Conservation (phyloP, 2,329 filamentous ascomycete species). For the Polytolypa hystricis region DNA sequence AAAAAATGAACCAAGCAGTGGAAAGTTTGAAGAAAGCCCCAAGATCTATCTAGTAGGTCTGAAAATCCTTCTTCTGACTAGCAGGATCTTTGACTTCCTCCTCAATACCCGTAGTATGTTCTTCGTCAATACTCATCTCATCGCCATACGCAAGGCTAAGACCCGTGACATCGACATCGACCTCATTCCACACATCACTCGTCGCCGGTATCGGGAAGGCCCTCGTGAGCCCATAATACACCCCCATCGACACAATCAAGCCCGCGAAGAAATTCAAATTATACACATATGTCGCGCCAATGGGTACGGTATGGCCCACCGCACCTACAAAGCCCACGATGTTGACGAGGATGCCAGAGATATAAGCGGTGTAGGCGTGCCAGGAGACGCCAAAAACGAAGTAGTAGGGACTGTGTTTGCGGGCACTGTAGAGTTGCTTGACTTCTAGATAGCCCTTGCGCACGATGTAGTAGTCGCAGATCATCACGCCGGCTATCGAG, state of each 20-base stretch:
- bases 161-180: slow-evolving; percentile 35
- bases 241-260: slow-evolving; percentile 54
- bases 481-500: slow-evolving; percentile 83
- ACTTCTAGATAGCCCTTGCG: slow-evolving; percentile 71
- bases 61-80: background rate
- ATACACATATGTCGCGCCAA: slow-evolving; percentile 75
- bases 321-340: slow-evolving; percentile 84
- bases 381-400: slow-evolving; percentile 65
- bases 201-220: slow-evolving; percentile 62
- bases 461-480: slow-evolving; percentile 78
- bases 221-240: slow-evolving; percentile 62
- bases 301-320: slow-evolving; percentile 59
- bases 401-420: slow-evolving; percentile 53
- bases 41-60: background rate
- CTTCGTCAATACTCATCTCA: slow-evolving; percentile 19
- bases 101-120: slow-evolving; percentile 5
- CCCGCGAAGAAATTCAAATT: slow-evolving; percentile 84
- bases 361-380: slow-evolving; percentile 73
- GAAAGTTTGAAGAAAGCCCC: background rate
- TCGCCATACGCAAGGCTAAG: slow-evolving; percentile 21
- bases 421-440: slow-evolving; percentile 66
- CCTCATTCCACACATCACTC: slow-evolving; percentile 67
- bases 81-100: background rate
- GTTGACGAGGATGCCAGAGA: slow-evolving; percentile 76
- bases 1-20: too few relatives aligned